Conservation (phyloP, 306 rosid species). For the Leucaena leucocephala region DNA sequence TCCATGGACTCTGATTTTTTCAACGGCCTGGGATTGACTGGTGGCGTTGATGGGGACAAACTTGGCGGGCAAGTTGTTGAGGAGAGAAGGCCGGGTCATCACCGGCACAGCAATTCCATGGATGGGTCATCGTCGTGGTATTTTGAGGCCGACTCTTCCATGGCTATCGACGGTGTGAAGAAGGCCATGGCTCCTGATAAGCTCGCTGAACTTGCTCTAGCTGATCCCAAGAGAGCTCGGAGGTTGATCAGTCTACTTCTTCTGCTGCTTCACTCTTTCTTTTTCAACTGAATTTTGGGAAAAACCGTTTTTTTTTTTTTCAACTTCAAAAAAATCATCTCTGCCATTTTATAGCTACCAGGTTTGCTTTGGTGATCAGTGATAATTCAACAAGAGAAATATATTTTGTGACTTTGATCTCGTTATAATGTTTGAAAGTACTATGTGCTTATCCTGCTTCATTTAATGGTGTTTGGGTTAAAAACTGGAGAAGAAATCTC, state of each 20-base stretch:
- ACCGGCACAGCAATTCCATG: constrained; percentile 83
- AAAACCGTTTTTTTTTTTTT: not conserved
- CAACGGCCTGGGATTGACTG: constrained; percentile 54
- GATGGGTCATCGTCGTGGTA: constrained; percentile 68
- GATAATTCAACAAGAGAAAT: not conserved
- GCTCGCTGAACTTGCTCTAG: constrained; percentile 93
- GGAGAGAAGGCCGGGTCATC: constrained; percentile 56
- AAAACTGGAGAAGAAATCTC: no score
- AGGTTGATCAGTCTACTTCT: constrained; percentile 48
- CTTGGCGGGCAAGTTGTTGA: constrained; percentile 39
- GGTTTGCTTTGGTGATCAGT: not conserved
- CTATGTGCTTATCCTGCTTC: not conserved
- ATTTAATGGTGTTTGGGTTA: no score
- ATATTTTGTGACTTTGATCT: not conserved
- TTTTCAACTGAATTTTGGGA: not conserved
- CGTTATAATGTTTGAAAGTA: not conserved
- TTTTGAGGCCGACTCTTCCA: constrained; percentile 60
- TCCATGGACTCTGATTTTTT: constrained; percentile 95
- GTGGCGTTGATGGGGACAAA: constrained; percentile 40
- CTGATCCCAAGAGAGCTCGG: constrained; percentile 91
- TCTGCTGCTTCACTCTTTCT: constrained; percentile 8
- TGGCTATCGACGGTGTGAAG: constrained; percentile 58
- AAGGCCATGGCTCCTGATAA: constrained; percentile 82
- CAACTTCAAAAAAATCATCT: not conserved
- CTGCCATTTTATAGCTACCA: not conserved